A percentile compares a stretch with the other conserved stretches of the same genome.
Evolutionary conservation across 208 protist genomes (phyloP).

Genomic region (Lotmaria passim): DNA sequence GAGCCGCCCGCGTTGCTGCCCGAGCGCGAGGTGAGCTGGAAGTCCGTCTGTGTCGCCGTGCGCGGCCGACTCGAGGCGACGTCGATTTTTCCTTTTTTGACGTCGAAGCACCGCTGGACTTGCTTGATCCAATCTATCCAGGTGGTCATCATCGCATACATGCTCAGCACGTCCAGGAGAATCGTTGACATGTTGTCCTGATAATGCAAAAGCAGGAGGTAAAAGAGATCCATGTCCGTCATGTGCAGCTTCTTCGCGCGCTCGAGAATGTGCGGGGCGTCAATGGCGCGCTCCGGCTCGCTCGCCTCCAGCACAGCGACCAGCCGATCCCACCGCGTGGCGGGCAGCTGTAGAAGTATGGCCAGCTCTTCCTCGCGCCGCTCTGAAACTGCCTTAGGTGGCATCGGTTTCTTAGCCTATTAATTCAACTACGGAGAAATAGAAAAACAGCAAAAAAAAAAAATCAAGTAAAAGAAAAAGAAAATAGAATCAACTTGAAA

Average conservation of each 20-base stretch:
- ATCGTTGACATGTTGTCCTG: constrained; percentile 36
- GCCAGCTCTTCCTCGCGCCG: neutral
- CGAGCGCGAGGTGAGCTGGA: constrained; percentile 4
- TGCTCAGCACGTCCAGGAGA: constrained; percentile 38
- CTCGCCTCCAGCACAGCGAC: constrained; percentile 51
- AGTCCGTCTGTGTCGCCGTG: neutral
- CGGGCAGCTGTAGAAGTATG: constrained; percentile 30
- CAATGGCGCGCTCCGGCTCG: constrained; percentile 55
- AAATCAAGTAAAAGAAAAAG: too few relatives aligned
- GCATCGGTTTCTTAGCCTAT: too few relatives aligned
- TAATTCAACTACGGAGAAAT: too few relatives aligned
- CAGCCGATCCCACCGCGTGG: constrained; percentile 62
- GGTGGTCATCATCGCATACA: constrained; percentile 49
- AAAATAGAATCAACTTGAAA: too few relatives aligned
- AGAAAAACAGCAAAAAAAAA: too few relatives aligned
- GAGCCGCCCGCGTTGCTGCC: constrained; percentile 12
- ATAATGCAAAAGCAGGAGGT: constrained; percentile 45
- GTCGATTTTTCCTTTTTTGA: constrained; percentile 19
- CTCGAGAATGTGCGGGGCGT: constrained; percentile 56
- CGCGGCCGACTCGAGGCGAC: neutral
- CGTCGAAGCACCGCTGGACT: constrained; percentile 36
- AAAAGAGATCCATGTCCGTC: constrained; percentile 54
- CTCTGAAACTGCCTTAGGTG: too few relatives aligned
- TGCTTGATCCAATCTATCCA: constrained; percentile 51
- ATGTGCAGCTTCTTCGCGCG: constrained; percentile 42